Evolutionary conservation across 2,329 filamentous ascomycete genomes (phyloP).

Genomic region (Phyllosticta citribraziliensis): DNA sequence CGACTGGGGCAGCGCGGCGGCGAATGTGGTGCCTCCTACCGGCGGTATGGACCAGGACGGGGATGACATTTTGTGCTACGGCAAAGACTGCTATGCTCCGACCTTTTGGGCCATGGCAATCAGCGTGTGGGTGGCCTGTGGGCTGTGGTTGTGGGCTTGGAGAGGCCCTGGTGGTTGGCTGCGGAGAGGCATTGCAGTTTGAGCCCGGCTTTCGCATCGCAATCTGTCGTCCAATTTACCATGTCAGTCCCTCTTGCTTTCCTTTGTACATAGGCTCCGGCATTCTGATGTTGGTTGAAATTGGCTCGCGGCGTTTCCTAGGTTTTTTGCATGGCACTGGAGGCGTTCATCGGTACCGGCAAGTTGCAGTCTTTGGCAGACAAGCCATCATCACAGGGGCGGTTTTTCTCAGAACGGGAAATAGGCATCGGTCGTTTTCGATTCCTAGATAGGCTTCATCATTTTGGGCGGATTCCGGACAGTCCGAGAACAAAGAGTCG

Average conservation of each 20-base stretch:
- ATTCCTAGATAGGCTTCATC: background rate
- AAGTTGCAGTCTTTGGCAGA: background rate
- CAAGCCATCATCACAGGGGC: background rate
- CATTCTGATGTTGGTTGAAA: background rate
- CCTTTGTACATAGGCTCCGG: background rate
- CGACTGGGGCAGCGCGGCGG: constrained; percentile 31
- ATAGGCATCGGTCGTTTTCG: background rate
- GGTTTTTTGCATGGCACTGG: background rate
- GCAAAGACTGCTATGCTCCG: constrained; percentile 65
- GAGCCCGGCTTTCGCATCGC: background rate
- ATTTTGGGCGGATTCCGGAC: background rate
- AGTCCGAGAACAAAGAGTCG: no score
- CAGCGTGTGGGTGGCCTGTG: constrained; percentile 69
- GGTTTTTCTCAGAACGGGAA: background rate
- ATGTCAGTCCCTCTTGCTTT: background rate
- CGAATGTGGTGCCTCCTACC: constrained; percentile 32
- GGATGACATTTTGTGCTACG: constrained; percentile 62
- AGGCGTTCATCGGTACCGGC: background rate
- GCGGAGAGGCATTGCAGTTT: constrained; percentile 62
- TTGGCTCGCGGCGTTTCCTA: background rate
- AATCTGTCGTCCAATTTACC: background rate
- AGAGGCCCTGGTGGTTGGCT: constrained; percentile 68
- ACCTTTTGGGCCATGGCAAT: constrained; percentile 81
- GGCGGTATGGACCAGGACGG: constrained; percentile 34
- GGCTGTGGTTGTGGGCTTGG: constrained; percentile 66